Evolutionary conservation across 2,329 filamentous ascomycete species (phyloP).

Genomic region (Alternaria burnsii): DNA sequence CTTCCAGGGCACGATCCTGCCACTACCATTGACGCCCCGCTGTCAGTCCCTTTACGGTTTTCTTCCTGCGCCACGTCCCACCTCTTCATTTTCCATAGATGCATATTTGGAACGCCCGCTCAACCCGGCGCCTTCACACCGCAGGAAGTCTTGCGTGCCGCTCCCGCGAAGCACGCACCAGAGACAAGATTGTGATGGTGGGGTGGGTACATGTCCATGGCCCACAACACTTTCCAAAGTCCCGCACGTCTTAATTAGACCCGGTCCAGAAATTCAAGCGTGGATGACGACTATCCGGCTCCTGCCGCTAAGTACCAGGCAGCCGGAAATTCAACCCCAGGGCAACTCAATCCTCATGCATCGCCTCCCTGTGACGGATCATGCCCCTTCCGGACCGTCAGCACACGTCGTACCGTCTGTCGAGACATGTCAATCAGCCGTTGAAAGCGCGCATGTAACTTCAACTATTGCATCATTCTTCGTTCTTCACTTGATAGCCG

Average conservation of each 20-base stretch:
- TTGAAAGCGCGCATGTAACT: background rate
- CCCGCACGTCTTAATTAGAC: background rate
- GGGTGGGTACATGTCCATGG: background rate
- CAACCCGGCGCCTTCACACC: background rate
- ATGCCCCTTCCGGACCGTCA: slow-evolving; percentile 3
- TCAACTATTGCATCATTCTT: background rate
- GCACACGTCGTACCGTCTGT: slow-evolving; percentile 13
- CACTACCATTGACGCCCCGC: background rate
- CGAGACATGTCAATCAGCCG: slow-evolving; percentile 1
- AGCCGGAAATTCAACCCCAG: slow-evolving; percentile 9
- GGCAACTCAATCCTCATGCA: slow-evolving; percentile 2
- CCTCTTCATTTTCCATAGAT: background rate
- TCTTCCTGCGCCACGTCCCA: background rate
- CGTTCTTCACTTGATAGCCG: background rate
- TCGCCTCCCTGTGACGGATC: slow-evolving; percentile 8
- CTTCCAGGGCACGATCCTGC: background rate
- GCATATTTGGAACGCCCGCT: background rate
- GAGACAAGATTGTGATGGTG: background rate
- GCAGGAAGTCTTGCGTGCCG: background rate
- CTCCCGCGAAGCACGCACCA: background rate
- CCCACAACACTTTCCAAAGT: background rate
- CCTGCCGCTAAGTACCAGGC: slow-evolving; percentile 26
- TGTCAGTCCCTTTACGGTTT: background rate
- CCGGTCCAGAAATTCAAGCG: background rate
- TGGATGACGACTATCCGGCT: slow-evolving; percentile 21